These are phyloP conservation scores for Mortierella sp. DNA, from an alignment of 371 early-diverging fungal species.

Conservation along the genomic window DNA sequence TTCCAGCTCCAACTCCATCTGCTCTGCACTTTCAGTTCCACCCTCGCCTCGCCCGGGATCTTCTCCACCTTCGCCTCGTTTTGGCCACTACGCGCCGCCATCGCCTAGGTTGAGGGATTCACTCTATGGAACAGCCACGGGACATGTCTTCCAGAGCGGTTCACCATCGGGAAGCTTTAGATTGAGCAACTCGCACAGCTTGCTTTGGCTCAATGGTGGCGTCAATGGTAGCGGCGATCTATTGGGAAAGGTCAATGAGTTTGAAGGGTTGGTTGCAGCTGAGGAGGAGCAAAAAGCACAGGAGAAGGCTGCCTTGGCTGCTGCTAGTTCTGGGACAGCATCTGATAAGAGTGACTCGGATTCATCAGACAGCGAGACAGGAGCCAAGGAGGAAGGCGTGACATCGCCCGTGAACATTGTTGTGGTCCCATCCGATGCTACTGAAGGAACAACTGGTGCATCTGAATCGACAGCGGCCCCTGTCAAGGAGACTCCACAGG, in stretches of 20 bases:
- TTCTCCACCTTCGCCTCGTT: constrained; percentile 55
- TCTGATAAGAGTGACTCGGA: too few relatives aligned
- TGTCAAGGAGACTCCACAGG: background rate
- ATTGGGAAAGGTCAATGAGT: constrained; percentile 50
- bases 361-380: too few relatives aligned
- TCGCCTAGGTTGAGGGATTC: constrained; percentile 48
- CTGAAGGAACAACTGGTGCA: background rate
- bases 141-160: constrained; percentile 43
- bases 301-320: constrained; percentile 7
- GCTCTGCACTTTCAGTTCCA: constrained; percentile 52
- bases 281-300: constrained; percentile 39
- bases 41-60: constrained; percentile 64
- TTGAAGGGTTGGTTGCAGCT: constrained; percentile 51
- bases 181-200: constrained; percentile 46
- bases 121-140: constrained; percentile 46
- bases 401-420: constrained; percentile 38
- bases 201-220: constrained; percentile 54
- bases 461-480: background rate
- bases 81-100: constrained; percentile 49
- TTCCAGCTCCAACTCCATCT: constrained; percentile 55
- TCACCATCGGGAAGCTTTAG: constrained; percentile 53
- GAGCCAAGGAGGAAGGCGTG: constrained; percentile 2
- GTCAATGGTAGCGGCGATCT: constrained; percentile 50
- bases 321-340: background rate
- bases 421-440: constrained; percentile 36